Evolutionary conservation across 2,329 filamentous ascomycete species (phyloP).

Genomic region (Paracoccidioides brasiliensis): DNA sequence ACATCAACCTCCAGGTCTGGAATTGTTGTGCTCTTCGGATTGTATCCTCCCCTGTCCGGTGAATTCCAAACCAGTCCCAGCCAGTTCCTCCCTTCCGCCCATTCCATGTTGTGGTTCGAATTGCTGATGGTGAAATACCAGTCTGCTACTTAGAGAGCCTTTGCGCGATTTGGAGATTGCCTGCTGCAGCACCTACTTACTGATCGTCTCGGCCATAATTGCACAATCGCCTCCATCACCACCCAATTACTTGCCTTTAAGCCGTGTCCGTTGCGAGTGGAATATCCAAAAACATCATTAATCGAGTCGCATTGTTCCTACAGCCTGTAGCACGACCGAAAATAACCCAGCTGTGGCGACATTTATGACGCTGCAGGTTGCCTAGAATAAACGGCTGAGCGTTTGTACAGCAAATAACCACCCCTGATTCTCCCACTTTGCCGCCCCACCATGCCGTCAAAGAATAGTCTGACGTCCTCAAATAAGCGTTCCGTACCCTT

Average conservation of each 20-base stretch:
- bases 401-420: background rate
- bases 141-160: background rate
- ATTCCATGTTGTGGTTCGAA: background rate
- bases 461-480: constrained; percentile 5
- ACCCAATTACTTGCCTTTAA: background rate
- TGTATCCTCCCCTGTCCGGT: background rate
- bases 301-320: background rate
- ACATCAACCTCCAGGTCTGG: background rate
- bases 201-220: background rate
- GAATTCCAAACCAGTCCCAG: background rate
- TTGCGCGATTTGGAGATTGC: background rate
- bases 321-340: background rate
- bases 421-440: background rate
- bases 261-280: background rate
- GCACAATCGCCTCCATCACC: background rate
- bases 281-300: background rate
- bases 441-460: constrained; percentile 9
- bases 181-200: background rate
- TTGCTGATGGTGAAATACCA: background rate
- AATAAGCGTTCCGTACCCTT: constrained; percentile 10
- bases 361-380: background rate
- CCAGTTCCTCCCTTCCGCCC: background rate
- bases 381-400: background rate
- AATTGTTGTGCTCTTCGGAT: background rate
- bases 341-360: background rate